These are phyloP conservation scores for Ajuga chamaepitys DNA, from an alignment of 257 asterid species.

Conservation along the genomic window DNA sequence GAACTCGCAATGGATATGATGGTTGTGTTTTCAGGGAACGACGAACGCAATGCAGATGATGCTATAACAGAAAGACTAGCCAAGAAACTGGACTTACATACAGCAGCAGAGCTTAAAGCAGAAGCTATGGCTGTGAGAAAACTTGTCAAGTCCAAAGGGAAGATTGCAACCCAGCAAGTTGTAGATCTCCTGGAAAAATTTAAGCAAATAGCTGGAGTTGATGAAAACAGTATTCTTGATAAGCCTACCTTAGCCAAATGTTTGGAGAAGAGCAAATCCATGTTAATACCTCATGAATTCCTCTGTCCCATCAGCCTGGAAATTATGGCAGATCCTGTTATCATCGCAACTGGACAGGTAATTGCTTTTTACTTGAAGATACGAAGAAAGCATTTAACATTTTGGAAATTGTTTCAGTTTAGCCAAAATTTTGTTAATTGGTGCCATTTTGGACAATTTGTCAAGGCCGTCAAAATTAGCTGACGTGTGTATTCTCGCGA, in stretches of 20 bases:
- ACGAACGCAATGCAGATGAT: conserved; percentile 37
- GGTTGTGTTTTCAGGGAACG: conserved; percentile 37
- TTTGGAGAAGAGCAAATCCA: conserved; percentile 37
- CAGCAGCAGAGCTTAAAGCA: conserved; percentile 32
- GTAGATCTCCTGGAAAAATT: conserved; percentile 31
- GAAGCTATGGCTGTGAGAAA: conserved; percentile 40
- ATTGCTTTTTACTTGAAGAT: not conserved
- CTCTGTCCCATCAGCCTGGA: conserved; percentile 55
- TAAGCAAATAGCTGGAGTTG: conserved; percentile 43
- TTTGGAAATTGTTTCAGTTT: no score
- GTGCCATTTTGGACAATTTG: no score
- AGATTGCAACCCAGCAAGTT: conserved; percentile 24
- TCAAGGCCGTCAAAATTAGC: no score
- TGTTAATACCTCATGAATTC: conserved; percentile 47
- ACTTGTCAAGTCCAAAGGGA: conserved; percentile 25
- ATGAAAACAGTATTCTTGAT: conserved; percentile 33
- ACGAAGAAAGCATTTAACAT: no score
- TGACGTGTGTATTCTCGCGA: no score
- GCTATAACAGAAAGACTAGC: conserved; percentile 49
- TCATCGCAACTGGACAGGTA: conserved; percentile 63
- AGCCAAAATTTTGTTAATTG: not conserved
- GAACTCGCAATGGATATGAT: conserved; percentile 66
- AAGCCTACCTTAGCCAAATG: conserved; percentile 18
- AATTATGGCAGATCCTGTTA: conserved; percentile 61
- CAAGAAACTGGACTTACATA: conserved; percentile 42